Percentiles rank a stretch among this genome's conserved stretches.
These are phyloP conservation scores for Pichia cactophila DNA, from an alignment of 1,139 yeast genomes.

Conservation along the genomic window DNA sequence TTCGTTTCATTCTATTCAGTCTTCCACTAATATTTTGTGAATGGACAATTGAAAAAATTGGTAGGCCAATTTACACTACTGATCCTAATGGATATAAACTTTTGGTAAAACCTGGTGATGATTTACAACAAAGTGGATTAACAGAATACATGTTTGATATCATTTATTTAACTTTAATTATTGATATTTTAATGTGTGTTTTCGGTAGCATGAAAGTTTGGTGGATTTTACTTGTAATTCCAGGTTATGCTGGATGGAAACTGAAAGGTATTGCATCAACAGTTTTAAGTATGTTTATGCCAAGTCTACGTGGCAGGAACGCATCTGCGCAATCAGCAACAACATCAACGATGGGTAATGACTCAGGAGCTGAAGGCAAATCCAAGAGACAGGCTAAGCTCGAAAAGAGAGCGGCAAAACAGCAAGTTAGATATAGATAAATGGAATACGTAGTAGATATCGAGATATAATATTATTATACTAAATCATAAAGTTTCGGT, in stretches of 20 bases:
- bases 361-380: slow-evolving; percentile 18
- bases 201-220: slow-evolving; percentile 57
- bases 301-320: slow-evolving; percentile 13
- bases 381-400: slow-evolving; percentile 45
- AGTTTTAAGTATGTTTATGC: slow-evolving; percentile 24
- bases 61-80: slow-evolving; percentile 47
- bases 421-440: slow-evolving; percentile 6
- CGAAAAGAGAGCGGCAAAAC: slow-evolving; percentile 33
- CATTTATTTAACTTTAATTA: slow-evolving; percentile 59
- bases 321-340: not conserved
- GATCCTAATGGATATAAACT: slow-evolving; percentile 32
- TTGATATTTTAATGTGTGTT: slow-evolving; percentile 48
- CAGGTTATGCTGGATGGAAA: slow-evolving; percentile 52
- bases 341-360: not conserved
- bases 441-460: not conserved
- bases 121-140: slow-evolving; percentile 57
- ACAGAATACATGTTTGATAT: slow-evolving; percentile 75
- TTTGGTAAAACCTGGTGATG: slow-evolving; percentile 54
- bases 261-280: slow-evolving; percentile 32
- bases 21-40: slow-evolving; percentile 52
- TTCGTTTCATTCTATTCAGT: slow-evolving; percentile 44
- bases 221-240: slow-evolving; percentile 44
- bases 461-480: too few species aligned
- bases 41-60: slow-evolving; percentile 53
- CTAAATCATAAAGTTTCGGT: too few species aligned